Evolutionary conservation across 2,329 filamentous ascomycete species (phyloP), one percentile per base, ranked within the genome.

Genomic region (Verticillium klebahnii): DNA sequence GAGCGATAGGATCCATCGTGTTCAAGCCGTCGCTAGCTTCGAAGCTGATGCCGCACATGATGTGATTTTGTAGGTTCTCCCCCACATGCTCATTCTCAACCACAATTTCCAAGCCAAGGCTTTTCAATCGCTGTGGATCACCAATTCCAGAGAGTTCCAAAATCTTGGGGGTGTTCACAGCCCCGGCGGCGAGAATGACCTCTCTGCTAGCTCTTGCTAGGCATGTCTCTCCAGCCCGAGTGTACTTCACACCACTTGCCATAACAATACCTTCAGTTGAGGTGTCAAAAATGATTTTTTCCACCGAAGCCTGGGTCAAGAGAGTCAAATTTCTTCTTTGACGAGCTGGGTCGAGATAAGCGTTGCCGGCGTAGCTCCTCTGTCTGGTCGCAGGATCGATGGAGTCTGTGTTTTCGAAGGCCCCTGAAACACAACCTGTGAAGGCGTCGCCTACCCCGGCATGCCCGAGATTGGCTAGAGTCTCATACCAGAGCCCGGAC

Each of bases 131-230:
- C 2, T 63, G 63, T 31, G 66, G 68, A 7, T 71, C 64, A 23
- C 78, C 78, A 55, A 80, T 71, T 1, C 78, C 76, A 2, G 77
- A 80, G 7, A 79, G 69, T 64, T 81, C 75, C 5, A 82, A 72
- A 32, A 82, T 67, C 19, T 75, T 71, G 4, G 80, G 78, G 0
- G 74, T 74, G 59, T 79, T 74, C 63, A 81, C 72, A 1, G 74
- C 68, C 2, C 80, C 79, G 6, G 76, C 77, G 1, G 73, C 71
- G 5, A 82, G 56, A 31, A 82, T 75, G 3, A 82, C 73, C 62
- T 82, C 79, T 31, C 69, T 74, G 2, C 63, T 66, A 1, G 74
- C 74, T 7, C 55, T 62, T 12, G 71, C 63, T 0, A 56, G 67
- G 36, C 62, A 65, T 12, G 56, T 65, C 37, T 62, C 63, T 17